Base-by-base conservation (phyloP, 345 rosid species). In the Raphanus raphanistrum region DNA sequence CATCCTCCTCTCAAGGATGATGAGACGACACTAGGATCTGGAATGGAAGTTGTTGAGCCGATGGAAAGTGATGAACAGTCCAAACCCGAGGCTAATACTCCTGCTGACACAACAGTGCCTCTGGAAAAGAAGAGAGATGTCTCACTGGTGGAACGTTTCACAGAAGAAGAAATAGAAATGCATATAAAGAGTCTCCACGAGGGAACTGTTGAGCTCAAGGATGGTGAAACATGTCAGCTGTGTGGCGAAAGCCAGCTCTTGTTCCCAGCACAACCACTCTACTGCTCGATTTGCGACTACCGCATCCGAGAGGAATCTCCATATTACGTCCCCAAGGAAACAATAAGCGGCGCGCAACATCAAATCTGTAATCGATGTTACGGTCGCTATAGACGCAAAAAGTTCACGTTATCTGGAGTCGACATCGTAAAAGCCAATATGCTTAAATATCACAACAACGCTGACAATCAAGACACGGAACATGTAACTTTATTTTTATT, bases 171-270 rank as follows among this genome's bases (percentile, higher is more conserved):
- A 45, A 80, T 89, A 66, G 64, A 72, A 66, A 71, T 75, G 61
- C 91, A 87, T 68, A 17, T 89, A 59, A 73, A 76, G 77, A 84
- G 87, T 76, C 86, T 89, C 31, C 65, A 43, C 58, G 73, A 70
- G 58, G 48, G 55, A 33, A 73, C 61, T 50, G 57, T 61, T 63
- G 41, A 54, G 32, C 36, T 26, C 75, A 55, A 38, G 41, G 81
- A 83, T 15, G 16, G 0, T 15, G 85, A 85, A 25, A 2, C 66
- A n/a, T 87, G 93, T 70, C 88, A 82, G 32, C 66, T 89, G 71
- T 87, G 93, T 74, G 80, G 78, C 2, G 58, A 58, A 58, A 81
- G 72, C 17, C 67, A 6, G 38, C 80, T 89, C 32, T 29, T 50
- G 75, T 78, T 82, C 38, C 83, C 84, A 59, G 80, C 87, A 64